A percentile compares a stretch with the other conserved stretches of the same genome.
These are phyloP conservation scores for Trichophyton schoenleinii DNA, from an alignment of 2,329 filamentous ascomycete genomes.

Conservation along the genomic window DNA sequence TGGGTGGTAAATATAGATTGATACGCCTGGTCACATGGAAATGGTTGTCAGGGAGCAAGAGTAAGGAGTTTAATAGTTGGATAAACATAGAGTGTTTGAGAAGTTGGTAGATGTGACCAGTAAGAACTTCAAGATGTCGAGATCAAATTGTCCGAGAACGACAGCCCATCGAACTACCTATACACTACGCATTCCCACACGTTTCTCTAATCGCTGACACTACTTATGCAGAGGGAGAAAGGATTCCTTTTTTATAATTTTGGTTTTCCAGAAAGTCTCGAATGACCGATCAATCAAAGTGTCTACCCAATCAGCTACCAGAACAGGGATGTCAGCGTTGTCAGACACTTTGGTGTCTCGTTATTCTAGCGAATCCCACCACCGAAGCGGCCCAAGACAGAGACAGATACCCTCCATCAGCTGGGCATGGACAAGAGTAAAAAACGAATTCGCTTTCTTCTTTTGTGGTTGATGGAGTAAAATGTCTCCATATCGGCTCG, in stretches of 20 bases:
- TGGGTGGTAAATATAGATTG: background rate
- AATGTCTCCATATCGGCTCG: slow-evolving; percentile 2
- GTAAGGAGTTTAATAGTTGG: background rate
- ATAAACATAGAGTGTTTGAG: background rate
- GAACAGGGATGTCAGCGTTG: slow-evolving; percentile 14
- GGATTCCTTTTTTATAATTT: background rate
- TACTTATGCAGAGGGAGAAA: background rate
- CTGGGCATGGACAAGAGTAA: slow-evolving; percentile 8
- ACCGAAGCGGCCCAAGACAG: slow-evolving; percentile 14
- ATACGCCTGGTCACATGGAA: background rate
- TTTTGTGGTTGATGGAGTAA: background rate
- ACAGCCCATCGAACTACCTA: background rate
- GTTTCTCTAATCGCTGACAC: background rate
- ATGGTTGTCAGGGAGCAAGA: background rate
- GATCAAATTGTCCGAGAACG: background rate
- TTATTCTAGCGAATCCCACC: slow-evolving; percentile 14
- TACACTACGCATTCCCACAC: background rate
- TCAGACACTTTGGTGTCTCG: slow-evolving; percentile 10
- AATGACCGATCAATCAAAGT: slow-evolving; percentile 11
- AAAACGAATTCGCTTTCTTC: background rate
- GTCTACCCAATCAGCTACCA: slow-evolving; percentile 14
- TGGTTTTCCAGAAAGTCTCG: slow-evolving; percentile 15
- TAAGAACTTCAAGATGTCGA: background rate
- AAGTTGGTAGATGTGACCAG: background rate
- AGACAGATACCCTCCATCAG: slow-evolving; percentile 16